These are phyloP conservation scores for Fagopyrum tataricum DNA, from an alignment of 148 eudicot species.

Conservation along the genomic window DNA sequence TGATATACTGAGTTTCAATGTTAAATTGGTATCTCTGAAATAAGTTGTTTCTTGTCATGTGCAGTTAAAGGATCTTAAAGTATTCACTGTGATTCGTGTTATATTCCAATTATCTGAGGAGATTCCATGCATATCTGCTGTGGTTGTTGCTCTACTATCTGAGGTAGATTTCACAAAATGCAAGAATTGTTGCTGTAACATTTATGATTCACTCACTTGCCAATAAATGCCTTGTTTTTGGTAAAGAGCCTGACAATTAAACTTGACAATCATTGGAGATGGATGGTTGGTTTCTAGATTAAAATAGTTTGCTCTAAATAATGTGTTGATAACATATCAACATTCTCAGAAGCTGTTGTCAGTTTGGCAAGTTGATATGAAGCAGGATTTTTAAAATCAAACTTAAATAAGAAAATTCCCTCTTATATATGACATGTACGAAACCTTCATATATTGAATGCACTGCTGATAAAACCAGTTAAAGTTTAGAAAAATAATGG, in stretches of 20 bases:
- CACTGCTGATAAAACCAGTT: not conserved
- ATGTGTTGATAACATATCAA: not conserved
- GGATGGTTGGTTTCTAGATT: not conserved
- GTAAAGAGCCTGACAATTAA: not conserved
- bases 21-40: not conserved
- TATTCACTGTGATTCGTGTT: slow-evolving; percentile 87
- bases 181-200: not conserved
- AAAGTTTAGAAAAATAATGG: not conserved
- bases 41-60: slow-evolving; percentile 15
- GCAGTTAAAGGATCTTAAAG: slow-evolving; percentile 95
- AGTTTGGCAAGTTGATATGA: not conserved
- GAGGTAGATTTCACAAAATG: slow-evolving; percentile 41
- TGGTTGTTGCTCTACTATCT: slow-evolving; percentile 89
- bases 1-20: not conserved
- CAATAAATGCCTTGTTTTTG: not conserved
- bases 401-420: not conserved
- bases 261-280: not conserved
- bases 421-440: not conserved
- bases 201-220: not conserved
- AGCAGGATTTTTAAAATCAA: not conserved
- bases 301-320: not conserved
- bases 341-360: not conserved
- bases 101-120: slow-evolving; percentile 93
- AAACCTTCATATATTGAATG: not conserved
- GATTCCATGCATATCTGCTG: slow-evolving; percentile 97